Conservation (phyloP, 129 eudicot species). For the Lactuca saligna region DNA sequence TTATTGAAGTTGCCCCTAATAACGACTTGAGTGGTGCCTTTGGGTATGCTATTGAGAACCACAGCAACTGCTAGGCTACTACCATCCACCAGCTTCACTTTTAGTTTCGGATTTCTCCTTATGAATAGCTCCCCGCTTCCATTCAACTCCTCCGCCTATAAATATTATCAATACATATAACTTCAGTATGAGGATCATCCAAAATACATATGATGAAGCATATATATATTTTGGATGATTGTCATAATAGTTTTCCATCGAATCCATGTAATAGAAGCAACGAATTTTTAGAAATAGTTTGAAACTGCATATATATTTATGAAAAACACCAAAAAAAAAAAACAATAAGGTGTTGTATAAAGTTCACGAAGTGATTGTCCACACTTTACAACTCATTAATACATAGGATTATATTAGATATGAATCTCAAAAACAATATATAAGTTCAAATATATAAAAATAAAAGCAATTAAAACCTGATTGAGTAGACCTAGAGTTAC, state of each 20-base stretch:
- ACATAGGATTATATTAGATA: too few relatives aligned
- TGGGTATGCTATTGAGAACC: slow-evolving; percentile 67
- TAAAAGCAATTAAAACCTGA: slow-evolving; percentile 50
- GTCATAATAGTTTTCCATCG: neutral
- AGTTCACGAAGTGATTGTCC: neutral
- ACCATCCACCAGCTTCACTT: slow-evolving; percentile 75
- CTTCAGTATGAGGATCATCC: neutral
- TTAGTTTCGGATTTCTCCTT: slow-evolving; percentile 55
- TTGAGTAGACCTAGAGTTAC: slow-evolving; percentile 77
- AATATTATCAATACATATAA: neutral
- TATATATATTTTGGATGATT: too few relatives aligned
- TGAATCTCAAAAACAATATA: too few relatives aligned
- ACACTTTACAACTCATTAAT: too few relatives aligned
- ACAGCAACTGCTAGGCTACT: slow-evolving; percentile 77
- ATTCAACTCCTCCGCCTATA: slow-evolving; percentile 62
- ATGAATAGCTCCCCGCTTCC: slow-evolving; percentile 57
- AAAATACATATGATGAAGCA: neutral
- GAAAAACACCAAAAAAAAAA: neutral
- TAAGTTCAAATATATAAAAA: neutral
- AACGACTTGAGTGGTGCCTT: slow-evolving; percentile 66
- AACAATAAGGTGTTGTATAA: too few relatives aligned
- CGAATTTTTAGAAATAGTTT: too few relatives aligned
- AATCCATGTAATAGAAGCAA: too few relatives aligned
- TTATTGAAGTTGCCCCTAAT: slow-evolving; percentile 55
- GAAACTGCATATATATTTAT: too few relatives aligned